Base-by-base conservation (phyloP, 2,329 filamentous ascomycete genomes). In the Xylariaceae sp. region DNA sequence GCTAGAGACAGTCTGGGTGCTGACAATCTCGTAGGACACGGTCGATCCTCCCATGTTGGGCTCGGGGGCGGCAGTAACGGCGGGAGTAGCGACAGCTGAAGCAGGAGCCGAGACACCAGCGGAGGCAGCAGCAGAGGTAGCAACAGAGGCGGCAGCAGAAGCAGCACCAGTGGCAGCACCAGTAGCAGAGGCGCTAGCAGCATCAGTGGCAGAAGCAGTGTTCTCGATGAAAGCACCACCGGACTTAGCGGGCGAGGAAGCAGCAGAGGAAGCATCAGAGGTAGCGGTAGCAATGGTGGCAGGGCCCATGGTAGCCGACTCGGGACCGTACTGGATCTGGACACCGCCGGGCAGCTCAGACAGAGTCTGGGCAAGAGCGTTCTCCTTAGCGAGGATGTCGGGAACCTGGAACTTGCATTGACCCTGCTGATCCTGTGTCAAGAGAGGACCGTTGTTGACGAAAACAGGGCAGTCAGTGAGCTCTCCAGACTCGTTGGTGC, bases 381-480 rank as follows among this genome's bases (percentile, higher is more conserved):
- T 75, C 61, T 95, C 90, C 7, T 77, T 63, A 0, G 72, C 69
- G 17, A 94, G 72, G 0, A 69, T 65, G 0, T 73, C 62, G 2
- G 89, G 88, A 0, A 86, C 62, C 0, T 82, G 70, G 69, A 93
- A 81, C 54, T 79, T 77, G 77, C 92, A 96, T 59, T 82, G 67
- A 1, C 71, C 67, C 68, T 82, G 80, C 9, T 80, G 77, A 0
- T 74, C 72, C 30, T 85, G 79, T 55, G 74, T 74, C 71, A 92
- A 85, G 57, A 95, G 77, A 13, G 68, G 69, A 2, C 67, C 69
- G 8, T 67, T 63, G 53, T 67, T 62, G 55, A 80, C 77, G 75
- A 97, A 96, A 35, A 94, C 66, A 0, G 83, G 75, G 76, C 92
- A 97, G 73, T 92, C 90, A 49, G 80, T 68, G 51, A 96, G 84